Base-by-base conservation (phyloP, 257 asterid genomes). In the Capsicum pubescens region DNA sequence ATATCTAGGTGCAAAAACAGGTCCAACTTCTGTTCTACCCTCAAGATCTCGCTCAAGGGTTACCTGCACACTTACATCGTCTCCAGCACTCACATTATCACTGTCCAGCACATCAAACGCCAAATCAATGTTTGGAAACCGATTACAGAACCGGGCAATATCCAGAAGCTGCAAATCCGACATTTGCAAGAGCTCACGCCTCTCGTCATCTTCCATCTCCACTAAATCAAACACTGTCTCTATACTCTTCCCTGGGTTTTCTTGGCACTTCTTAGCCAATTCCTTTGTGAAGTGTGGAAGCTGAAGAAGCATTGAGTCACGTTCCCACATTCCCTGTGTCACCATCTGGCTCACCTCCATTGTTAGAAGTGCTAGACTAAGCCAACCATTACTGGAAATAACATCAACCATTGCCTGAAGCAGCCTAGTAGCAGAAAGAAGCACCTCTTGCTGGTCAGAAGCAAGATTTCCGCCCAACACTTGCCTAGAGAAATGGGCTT, bases 351-450 rank as follows among this genome's bases (percentile, higher is more conserved):
- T 87, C 86, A 85, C 87, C 63, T 89, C 90, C 91, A 89, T 89
- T 3, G 90, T 78, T 26, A 89, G 84, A 57, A 89, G 85, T 19
- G 88, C 90, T 74, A 87, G 88, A 68, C 80, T 89, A 36, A 87
- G 88, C 90, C 91, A 89, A 2, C 91, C 91, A 10, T 80, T 89
- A 82, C 91, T 87, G 66, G 90, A 89, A 11, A 89, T 89, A 21
- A 89, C 91, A 89, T 89, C 91, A 54, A 89, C 91, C 90, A 89
- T 83, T 2, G 90, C 91, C 64, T 89, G 88, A 64, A 89, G 88
- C 19, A 89, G 84, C 83, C 91, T 85, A 61, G 69, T 80, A 57
- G 90, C 86, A 52, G 86, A 85, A 35, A 89, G 48, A 32, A 89
- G 82, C 26, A 89, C 88, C 87, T 87, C 90, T 57, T 87, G 87